phyloP scores from a whole-genome alignment of 495 filamentous ascomycete species.

The Neurospora terricola region DNA sequence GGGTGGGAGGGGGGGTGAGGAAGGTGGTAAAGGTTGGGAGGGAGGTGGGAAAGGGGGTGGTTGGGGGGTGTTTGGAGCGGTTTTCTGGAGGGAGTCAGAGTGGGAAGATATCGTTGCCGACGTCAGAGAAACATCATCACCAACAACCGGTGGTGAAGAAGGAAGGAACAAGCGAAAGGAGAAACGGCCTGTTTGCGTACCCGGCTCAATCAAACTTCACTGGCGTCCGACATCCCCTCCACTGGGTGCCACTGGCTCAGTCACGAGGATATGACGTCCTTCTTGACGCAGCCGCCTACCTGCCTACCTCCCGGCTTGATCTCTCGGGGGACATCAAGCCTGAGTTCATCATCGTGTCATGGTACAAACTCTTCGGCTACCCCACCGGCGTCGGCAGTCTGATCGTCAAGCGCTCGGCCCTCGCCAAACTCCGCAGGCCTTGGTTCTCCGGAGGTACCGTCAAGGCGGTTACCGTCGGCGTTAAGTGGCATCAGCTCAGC shows the following conservation, averaged over 20 bases:
- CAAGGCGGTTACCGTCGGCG: constrained; percentile 37
- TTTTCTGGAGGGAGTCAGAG: neutral
- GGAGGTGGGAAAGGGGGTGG: neutral
- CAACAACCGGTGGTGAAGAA: neutral
- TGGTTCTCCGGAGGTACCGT: constrained; percentile 56
- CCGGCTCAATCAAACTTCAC: constrained; percentile 56
- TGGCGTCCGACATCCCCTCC: constrained; percentile 45
- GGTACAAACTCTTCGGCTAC: constrained; percentile 59
- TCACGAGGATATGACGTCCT: constrained; percentile 38
- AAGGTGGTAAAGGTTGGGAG: neutral
- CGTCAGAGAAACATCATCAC: neutral
- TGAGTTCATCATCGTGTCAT: constrained; percentile 47
- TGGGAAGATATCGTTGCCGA: neutral
- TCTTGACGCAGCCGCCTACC: constrained; percentile 48
- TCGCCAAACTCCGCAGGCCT: constrained; percentile 33
- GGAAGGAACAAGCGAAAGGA: neutral
- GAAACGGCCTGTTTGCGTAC: constrained; percentile 46
- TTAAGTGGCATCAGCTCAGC: constrained; percentile 41
- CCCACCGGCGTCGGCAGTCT: constrained; percentile 50
- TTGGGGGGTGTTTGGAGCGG: neutral
- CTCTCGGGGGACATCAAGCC: constrained; percentile 36
- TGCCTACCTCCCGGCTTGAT: constrained; percentile 43
- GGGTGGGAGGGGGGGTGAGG: neutral
- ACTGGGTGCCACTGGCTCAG: constrained; percentile 39
- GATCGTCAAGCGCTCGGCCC: constrained; percentile 36